Evolutionary conservation across 2,329 filamentous ascomycete genomes (phyloP).

Genomic region (Fusarium devonianum): DNA sequence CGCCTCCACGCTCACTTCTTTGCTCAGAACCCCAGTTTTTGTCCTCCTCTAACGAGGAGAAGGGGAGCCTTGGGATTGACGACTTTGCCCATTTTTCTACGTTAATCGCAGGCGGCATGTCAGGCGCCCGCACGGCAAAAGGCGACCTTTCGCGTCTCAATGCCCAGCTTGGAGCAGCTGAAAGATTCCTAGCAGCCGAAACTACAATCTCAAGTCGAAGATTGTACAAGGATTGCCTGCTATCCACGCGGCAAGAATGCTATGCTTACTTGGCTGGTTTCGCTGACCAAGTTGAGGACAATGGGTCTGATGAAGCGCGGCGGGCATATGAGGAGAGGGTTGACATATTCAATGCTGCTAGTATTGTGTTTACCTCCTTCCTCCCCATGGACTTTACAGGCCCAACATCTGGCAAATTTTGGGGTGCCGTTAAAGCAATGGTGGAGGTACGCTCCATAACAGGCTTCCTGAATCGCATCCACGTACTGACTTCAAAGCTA

Average conservation of each 20-base stretch:
- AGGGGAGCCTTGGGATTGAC: not conserved
- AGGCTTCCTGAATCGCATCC: not conserved
- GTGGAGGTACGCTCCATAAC: conserved; percentile 39
- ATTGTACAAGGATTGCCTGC: conserved; percentile 40
- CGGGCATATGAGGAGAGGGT: conserved; percentile 45
- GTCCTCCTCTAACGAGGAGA: conserved; percentile 5
- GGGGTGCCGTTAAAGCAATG: conserved; percentile 50
- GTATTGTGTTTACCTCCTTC: conserved; percentile 53
- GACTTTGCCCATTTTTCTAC: conserved; percentile 35
- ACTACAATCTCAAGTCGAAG: conserved; percentile 40
- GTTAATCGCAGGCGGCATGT: conserved; percentile 13
- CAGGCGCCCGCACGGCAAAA: not conserved
- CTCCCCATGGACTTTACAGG: conserved; percentile 48
- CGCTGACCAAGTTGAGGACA: conserved; percentile 32
- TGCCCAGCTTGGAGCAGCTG: conserved; percentile 36
- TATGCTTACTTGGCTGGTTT: conserved; percentile 37
- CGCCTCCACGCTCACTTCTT: conserved; percentile 27
- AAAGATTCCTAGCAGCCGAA: conserved; percentile 40
- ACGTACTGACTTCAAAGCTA: conserved; percentile 24
- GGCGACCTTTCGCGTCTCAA: conserved; percentile 24
- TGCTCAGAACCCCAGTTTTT: conserved; percentile 15
- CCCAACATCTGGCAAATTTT: conserved; percentile 52
- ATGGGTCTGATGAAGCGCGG: conserved; percentile 34
- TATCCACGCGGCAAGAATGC: conserved; percentile 34
- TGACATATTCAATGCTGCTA: conserved; percentile 52